phyloP scores from a whole-genome alignment of 306 rosid species.

The Lupinus albus region DNA sequence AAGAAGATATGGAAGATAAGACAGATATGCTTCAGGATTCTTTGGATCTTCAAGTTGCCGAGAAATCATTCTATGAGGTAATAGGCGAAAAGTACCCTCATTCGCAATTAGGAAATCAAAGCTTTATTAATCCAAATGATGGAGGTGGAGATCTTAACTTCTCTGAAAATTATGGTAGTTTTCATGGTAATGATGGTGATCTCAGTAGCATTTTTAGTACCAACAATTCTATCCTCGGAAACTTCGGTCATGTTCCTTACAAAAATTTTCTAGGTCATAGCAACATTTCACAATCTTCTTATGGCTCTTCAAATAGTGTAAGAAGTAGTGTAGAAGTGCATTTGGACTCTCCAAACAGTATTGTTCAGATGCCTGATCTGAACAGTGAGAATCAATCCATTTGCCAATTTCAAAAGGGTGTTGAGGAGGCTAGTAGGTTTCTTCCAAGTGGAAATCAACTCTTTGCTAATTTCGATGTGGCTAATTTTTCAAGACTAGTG shows the following conservation, averaged over 20 bases:
- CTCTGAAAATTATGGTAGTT: slow-evolving; percentile 40
- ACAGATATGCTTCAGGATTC: slow-evolving; percentile 86
- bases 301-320: slow-evolving; percentile 62
- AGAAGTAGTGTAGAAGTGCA: slow-evolving; percentile 57
- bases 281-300: slow-evolving; percentile 55
- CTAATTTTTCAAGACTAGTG: slow-evolving; percentile 36
- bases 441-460: slow-evolving; percentile 64
- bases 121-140: slow-evolving; percentile 42
- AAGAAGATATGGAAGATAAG: slow-evolving; percentile 90
- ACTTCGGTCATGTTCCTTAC: slow-evolving; percentile 41
- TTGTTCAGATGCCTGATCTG: slow-evolving; percentile 50
- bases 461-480: slow-evolving; percentile 48
- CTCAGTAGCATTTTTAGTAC: slow-evolving; percentile 41
- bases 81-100: slow-evolving; percentile 84
- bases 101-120: slow-evolving; percentile 47
- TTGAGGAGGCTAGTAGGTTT: slow-evolving; percentile 86
- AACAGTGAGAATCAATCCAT: slow-evolving; percentile 66
- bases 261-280: slow-evolving; percentile 41
- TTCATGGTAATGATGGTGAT: slow-evolving; percentile 45
- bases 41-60: slow-evolving; percentile 94
- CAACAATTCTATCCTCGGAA: slow-evolving; percentile 39
- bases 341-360: slow-evolving; percentile 67
- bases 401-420: slow-evolving; percentile 81
- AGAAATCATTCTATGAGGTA: slow-evolving; percentile 83
- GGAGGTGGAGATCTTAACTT: slow-evolving; percentile 44